phyloP scores from a whole-genome alignment of 2,329 filamentous ascomycete species.

The Cryoendolithus antarcticus region DNA sequence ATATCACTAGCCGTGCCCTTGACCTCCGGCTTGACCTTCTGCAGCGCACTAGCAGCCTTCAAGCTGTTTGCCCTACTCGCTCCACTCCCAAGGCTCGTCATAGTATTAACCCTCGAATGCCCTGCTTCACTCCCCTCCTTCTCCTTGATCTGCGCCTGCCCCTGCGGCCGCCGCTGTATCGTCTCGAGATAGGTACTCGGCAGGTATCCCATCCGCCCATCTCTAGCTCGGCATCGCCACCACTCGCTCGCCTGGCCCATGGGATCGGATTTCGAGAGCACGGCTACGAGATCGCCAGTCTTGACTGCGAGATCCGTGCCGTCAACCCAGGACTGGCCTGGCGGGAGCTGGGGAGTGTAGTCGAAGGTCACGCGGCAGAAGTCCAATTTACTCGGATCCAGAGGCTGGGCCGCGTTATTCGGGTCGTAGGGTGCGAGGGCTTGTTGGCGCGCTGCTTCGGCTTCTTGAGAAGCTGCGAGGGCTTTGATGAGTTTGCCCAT shows the following conservation, averaged over 20 bases:
- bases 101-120: constrained; percentile 40
- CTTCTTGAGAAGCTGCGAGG: constrained; percentile 72
- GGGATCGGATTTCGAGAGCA: constrained; percentile 84
- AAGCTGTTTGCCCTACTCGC: constrained; percentile 31
- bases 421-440: constrained; percentile 35
- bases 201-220: constrained; percentile 83
- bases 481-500: constrained; percentile 92
- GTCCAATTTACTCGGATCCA: constrained; percentile 85
- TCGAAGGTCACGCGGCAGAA: constrained; percentile 94
- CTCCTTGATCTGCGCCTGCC: constrained; percentile 30
- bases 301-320: constrained; percentile 83
- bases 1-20: constrained; percentile 50
- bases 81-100: constrained; percentile 32
- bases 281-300: constrained; percentile 91
- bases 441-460: constrained; percentile 56
- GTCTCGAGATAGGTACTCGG: constrained; percentile 81
- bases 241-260: constrained; percentile 87
- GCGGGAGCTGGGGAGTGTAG: constrained; percentile 66
- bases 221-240: constrained; percentile 89
- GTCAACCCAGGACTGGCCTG: constrained; percentile 30
- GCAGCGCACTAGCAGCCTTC: constrained; percentile 12
- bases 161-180: constrained; percentile 45
- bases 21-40: constrained; percentile 21
- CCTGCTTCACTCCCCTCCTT: constrained; percentile 31
- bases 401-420: constrained; percentile 35